phyloP scores from a whole-genome alignment of 176 grass and related monocot genomes.

The Luzula sylvatica region DNA sequence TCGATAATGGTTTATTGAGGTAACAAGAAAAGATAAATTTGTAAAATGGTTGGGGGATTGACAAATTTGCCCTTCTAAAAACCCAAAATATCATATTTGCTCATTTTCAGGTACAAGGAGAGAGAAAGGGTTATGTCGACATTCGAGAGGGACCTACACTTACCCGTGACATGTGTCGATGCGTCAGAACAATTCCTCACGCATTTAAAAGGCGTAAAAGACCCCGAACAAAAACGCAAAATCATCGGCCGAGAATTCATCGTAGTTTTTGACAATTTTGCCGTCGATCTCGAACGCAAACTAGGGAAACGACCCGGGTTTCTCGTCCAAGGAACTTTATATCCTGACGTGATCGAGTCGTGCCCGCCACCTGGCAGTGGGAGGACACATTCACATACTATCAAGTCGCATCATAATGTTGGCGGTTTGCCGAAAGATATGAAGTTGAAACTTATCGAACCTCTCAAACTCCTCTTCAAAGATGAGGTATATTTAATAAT shows the following conservation, averaged over 20 bases:
- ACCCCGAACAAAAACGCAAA: conserved; percentile 78
- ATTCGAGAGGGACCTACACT: conserved; percentile 64
- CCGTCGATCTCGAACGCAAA: conserved; percentile 41
- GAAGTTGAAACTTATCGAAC: conserved; percentile 81
- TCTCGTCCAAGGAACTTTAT: conserved; percentile 83
- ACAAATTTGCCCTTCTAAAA: no score
- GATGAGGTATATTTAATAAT: conserved; percentile 45
- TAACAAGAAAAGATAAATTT: not conserved
- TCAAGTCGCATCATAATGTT: conserved; percentile 93
- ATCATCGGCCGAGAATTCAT: conserved; percentile 84
- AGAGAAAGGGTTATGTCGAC: conserved; percentile 66
- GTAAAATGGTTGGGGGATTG: no score
- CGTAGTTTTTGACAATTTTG: conserved; percentile 77
- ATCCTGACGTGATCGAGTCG: conserved; percentile 92
- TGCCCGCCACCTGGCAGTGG: conserved; percentile 76
- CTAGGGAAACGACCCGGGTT: conserved; percentile 49
- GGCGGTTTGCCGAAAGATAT: conserved; percentile 75
- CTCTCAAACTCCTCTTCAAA: conserved; percentile 82
- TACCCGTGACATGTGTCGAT: conserved; percentile 67
- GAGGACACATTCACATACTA: conserved; percentile 73
- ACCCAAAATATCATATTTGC: no score
- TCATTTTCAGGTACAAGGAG: conserved; percentile 60
- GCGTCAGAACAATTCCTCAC: conserved; percentile 77
- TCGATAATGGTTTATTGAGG: conserved; percentile 83
- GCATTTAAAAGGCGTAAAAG: conserved; percentile 56